Conservation (phyloP, 106 monocot genomes). For the Platanthera guangdongensis region DNA sequence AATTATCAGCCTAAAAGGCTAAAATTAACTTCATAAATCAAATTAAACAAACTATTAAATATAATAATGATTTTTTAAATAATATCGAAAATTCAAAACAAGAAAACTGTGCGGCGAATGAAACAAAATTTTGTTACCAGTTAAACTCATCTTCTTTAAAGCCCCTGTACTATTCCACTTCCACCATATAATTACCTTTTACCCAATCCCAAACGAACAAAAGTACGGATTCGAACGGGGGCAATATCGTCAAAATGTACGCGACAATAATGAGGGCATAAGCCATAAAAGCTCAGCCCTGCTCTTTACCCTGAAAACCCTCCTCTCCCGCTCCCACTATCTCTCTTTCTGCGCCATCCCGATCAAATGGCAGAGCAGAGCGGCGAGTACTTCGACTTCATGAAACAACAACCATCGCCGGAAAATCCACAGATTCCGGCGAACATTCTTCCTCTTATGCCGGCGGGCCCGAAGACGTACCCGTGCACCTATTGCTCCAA, state of each 20-base stretch:
- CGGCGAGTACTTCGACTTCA: not conserved
- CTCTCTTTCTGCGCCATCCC: not conserved
- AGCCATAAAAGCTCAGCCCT: not conserved
- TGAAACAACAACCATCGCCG: not conserved
- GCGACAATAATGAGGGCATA: not conserved
- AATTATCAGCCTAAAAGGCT: too few relatives aligned
- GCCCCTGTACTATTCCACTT: too few relatives aligned
- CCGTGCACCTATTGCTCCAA: constrained; percentile 8
- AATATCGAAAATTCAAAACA: too few relatives aligned
- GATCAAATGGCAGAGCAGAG: constrained; percentile 4
- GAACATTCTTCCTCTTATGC: not conserved
- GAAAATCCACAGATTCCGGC: not conserved
- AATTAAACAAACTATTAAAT: too few relatives aligned
- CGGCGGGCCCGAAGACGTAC: not conserved
- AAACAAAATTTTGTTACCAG: too few relatives aligned
- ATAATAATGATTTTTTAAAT: too few relatives aligned
- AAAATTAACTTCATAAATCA: too few relatives aligned
- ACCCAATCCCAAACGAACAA: too few relatives aligned
- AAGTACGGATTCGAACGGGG: not conserved
- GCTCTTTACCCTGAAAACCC: not conserved
- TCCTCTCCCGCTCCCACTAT: not conserved
- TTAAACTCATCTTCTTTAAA: too few relatives aligned
- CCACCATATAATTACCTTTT: too few relatives aligned
- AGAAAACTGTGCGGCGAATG: too few relatives aligned
- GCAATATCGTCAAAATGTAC: not conserved